Base-by-base conservation (phyloP, 306 rosid species). In the Prunus dulcis region DNA sequence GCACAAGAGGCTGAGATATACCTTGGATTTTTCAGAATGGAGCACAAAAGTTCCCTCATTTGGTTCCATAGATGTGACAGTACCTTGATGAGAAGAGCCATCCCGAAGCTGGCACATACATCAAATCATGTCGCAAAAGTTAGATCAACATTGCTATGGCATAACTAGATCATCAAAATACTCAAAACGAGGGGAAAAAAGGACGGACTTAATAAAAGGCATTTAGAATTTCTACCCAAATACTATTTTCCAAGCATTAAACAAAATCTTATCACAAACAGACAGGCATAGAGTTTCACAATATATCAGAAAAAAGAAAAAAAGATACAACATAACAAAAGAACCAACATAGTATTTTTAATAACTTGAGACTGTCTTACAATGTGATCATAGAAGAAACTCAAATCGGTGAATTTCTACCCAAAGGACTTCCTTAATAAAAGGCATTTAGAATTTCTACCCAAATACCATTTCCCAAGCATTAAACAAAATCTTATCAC, bases 1-100 rank as follows among this genome's bases (percentile, higher is more conserved):
- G 60, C 52, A 72, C 18, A 55, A 53, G 72, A 76, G 50, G 70
- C 55, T 28, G 15, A 51, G 25, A 28, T 56, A 55, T 20, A 94
- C 98, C 98, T 84, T 85, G 14, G 88, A 30, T 76, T 85, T 80
- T 78, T 94, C 98, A 47, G 91, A 82, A 78, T 94, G 91, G 76
- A 92, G 95, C 79, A 86, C 80, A 80, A 92, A 94, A n/a, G 91
- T 89, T 23, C 85, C 97, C 69, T 92, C 96, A 76, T 94, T 92
- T 71, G 97, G 93, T 72, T 90, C 97, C 97, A 94, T 94, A 27
- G 98, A 92, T 49, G 97, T 92, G 76, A 92, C 98, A 85, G 97
- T 92, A 45, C 97, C 98, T 83, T 88, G 88, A 79, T 94, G 95
- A 53, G 87, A 87, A 57, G 96, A 92, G 60, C 97, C 97, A 85